Evolutionary conservation across 2,329 filamentous ascomycete species (phyloP), one percentile per base, ranked within the genome.

Genomic region (Periconia sp.): DNA sequence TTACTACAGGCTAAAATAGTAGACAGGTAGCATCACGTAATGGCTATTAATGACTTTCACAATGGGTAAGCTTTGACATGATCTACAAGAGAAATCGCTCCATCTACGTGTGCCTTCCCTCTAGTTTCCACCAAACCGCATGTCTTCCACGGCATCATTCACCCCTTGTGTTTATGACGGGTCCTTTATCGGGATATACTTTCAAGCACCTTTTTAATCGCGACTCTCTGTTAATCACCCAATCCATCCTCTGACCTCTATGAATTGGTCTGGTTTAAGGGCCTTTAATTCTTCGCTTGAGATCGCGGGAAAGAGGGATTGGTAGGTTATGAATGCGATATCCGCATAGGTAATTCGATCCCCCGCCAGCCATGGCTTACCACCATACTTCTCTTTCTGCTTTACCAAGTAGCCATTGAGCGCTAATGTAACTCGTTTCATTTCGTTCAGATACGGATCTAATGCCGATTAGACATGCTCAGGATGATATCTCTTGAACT

Each of bases 371-470:
- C 59, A 66, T 7, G 59, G 60, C n/a, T 57, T 61, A 36, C 56
- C 59, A 2, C 22, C 43, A 1, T 45, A 52, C 35, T 52, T 47
- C 5, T 48, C 48, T 29, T 48, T 46, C 40, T 63, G 52, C 34
- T 41, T 52, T 30, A 60, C 56, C 4, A 79, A 59, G 36, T 69
- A 63, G 2, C 42, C 51, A 6, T 81, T 73, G 17, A 82, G 46
- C 2, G 81, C 77, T 2, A 63, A 59, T 3, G 71, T 65, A 2
- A 81, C 70, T 5, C 78, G 70, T 12, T 66, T 62, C n/a, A 76
- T 66, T 57, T 81, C 76, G 7, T 73, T 68, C 10, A 52, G 50
- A 59, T 81, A 82, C 6, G 78, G 65, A 11, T 74, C 68, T 15
- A 75, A 63, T 8, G 74, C 78, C 5, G 65, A 72, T 1, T 66